phyloP scores from a whole-genome alignment of 495 filamentous ascomycete species.

The Xylaria curta region DNA sequence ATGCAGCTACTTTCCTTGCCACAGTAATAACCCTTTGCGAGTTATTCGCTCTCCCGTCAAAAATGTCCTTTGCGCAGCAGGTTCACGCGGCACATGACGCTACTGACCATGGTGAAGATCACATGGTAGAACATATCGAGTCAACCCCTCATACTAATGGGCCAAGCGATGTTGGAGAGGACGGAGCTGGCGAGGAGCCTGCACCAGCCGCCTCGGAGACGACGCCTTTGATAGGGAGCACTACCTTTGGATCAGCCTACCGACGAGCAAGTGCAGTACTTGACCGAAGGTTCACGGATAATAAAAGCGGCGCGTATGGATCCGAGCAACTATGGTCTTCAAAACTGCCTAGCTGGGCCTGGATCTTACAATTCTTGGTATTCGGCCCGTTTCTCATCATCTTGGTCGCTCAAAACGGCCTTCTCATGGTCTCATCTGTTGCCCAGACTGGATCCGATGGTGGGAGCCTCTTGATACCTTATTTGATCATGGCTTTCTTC shows the following conservation, averaged over 20 bases:
- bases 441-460: slow-evolving; percentile 85
- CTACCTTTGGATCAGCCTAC: slow-evolving; percentile 77
- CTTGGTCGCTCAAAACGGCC: slow-evolving; percentile 72
- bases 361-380: slow-evolving; percentile 85
- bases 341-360: slow-evolving; percentile 78
- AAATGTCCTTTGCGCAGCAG: slow-evolving; percentile 64
- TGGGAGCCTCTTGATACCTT: slow-evolving; percentile 67
- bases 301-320: slow-evolving; percentile 61
- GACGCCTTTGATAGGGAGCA: slow-evolving; percentile 76
- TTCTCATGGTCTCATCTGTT: slow-evolving; percentile 74
- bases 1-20: slow-evolving; percentile 75
- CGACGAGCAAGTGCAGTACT: slow-evolving; percentile 48
- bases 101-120: slow-evolving; percentile 22
- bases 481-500: slow-evolving; percentile 70
- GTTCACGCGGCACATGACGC: slow-evolving; percentile 54
- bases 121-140: slow-evolving; percentile 44
- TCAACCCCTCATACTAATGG: slow-evolving; percentile 42
- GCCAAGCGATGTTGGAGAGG: slow-evolving; percentile 34
- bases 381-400: slow-evolving; percentile 78
- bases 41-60: slow-evolving; percentile 77
- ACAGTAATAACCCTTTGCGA: slow-evolving; percentile 77
- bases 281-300: slow-evolving; percentile 24
- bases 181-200: slow-evolving; percentile 52
- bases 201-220: slow-evolving; percentile 70
- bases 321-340: slow-evolving; percentile 86